Conservation (phyloP, 1,139 yeast species). For the Schwanniomyces etchellsii region DNA sequence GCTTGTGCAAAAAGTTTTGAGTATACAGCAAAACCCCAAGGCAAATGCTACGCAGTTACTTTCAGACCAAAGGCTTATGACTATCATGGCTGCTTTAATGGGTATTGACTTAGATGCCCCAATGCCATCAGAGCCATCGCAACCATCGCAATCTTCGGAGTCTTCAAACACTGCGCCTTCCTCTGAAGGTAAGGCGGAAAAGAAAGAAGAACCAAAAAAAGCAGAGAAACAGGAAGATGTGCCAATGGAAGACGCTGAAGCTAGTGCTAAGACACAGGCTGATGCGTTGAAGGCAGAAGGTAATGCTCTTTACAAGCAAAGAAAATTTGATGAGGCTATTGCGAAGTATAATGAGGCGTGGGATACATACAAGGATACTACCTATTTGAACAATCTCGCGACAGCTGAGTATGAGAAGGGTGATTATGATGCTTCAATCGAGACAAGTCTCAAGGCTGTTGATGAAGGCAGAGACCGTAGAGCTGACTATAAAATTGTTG, state of each 20-base stretch:
- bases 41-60: slow-evolving; percentile 59
- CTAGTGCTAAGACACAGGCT: slow-evolving; percentile 47
- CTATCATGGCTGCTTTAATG: slow-evolving; percentile 78
- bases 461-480: slow-evolving; percentile 86
- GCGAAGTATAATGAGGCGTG: slow-evolving; percentile 82
- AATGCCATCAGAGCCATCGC: slow-evolving; percentile 20
- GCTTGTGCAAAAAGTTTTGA: slow-evolving; percentile 65
- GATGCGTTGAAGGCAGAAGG: slow-evolving; percentile 83
- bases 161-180: slow-evolving; percentile 4
- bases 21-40: slow-evolving; percentile 69
- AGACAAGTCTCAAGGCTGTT: slow-evolving; percentile 75
- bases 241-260: slow-evolving; percentile 28
- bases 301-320: slow-evolving; percentile 77
- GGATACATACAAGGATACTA: slow-evolving; percentile 76
- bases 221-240: slow-evolving; percentile 25
- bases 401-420: slow-evolving; percentile 98
- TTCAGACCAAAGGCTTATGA: slow-evolving; percentile 83
- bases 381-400: slow-evolving; percentile 91
- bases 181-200: slow-evolving; percentile 6
- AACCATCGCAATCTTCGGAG: slow-evolving; percentile 11
- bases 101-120: slow-evolving; percentile 71
- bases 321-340: slow-evolving; percentile 91
- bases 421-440: slow-evolving; percentile 78
- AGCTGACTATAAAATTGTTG: slow-evolving; percentile 87
- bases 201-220: slow-evolving; percentile 13